These are phyloP conservation scores for Stemphylium beticola DNA, from an alignment of 2,329 filamentous ascomycete genomes.

Conservation along the genomic window DNA sequence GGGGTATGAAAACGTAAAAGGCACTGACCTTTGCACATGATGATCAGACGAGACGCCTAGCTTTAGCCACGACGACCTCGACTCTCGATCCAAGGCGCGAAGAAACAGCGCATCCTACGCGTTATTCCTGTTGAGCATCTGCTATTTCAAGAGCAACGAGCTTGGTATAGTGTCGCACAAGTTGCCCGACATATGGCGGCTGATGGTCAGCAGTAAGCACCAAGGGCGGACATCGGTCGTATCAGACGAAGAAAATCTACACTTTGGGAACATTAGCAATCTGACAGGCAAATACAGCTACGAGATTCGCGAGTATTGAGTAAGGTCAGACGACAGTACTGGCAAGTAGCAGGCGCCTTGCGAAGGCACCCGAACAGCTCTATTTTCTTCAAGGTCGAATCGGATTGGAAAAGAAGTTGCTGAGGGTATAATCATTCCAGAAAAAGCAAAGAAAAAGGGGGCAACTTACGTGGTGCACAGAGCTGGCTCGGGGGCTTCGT, in stretches of 20 bases:
- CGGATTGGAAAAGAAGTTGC: constrained; percentile 86
- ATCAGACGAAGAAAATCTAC: constrained; percentile 1
- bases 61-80: background rate
- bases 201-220: background rate
- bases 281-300: constrained; percentile 4
- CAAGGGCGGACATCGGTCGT: constrained; percentile 2
- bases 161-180: background rate
- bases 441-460: constrained; percentile 19
- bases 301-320: background rate
- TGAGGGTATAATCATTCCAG: constrained; percentile 74
- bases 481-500: constrained; percentile 8
- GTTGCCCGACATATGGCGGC: background rate
- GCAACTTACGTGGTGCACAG: constrained; percentile 7
- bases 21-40: constrained; percentile 40
- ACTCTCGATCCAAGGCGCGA: background rate
- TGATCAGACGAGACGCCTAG: background rate
- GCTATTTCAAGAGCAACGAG: no score
- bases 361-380: constrained; percentile 68
- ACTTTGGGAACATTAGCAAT: constrained; percentile 18
- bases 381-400: constrained; percentile 85
- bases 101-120: background rate
- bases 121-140: background rate
- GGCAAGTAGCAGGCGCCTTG: constrained; percentile 84
- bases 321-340: constrained; percentile 80
- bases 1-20: constrained; percentile 16